These are phyloP conservation scores for Exophiala sideris DNA, from an alignment of 2,329 filamentous ascomycete genomes.

Conservation along the genomic window DNA sequence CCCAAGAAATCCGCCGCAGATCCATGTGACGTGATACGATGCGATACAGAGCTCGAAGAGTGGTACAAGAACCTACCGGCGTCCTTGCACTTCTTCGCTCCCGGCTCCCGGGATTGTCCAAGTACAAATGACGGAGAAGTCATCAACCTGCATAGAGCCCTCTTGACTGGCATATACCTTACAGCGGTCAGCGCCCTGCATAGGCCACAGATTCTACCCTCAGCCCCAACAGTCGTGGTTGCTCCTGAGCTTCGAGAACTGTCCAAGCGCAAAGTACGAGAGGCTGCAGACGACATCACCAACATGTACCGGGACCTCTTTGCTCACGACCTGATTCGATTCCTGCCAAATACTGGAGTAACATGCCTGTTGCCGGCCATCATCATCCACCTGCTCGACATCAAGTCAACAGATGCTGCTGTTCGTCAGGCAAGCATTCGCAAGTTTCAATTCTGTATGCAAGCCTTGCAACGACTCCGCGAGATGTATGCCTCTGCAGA, in stretches of 20 bases:
- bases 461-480: constrained; percentile 79
- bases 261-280: constrained; percentile 76
- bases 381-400: constrained; percentile 88
- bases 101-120: constrained; percentile 54
- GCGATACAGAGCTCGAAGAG: constrained; percentile 72
- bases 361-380: constrained; percentile 88
- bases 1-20: constrained; percentile 86
- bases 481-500: constrained; percentile 94
- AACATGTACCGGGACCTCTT: constrained; percentile 76
- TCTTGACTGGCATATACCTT: constrained; percentile 90
- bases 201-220: constrained; percentile 83
- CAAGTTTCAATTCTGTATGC: constrained; percentile 89
- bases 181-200: constrained; percentile 89
- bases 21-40: constrained; percentile 71
- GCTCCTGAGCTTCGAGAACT: constrained; percentile 73
- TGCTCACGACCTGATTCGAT: constrained; percentile 68
- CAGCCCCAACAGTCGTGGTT: constrained; percentile 55
- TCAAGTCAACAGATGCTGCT: constrained; percentile 74
- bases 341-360: constrained; percentile 82
- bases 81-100: constrained; percentile 63
- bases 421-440: constrained; percentile 70
- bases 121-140: constrained; percentile 55
- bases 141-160: constrained; percentile 69
- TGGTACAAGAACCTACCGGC: constrained; percentile 73
- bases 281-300: constrained; percentile 81